Base-by-base conservation (phyloP, 1,139 yeast genomes). In the Pichiaceae sp. region DNA sequence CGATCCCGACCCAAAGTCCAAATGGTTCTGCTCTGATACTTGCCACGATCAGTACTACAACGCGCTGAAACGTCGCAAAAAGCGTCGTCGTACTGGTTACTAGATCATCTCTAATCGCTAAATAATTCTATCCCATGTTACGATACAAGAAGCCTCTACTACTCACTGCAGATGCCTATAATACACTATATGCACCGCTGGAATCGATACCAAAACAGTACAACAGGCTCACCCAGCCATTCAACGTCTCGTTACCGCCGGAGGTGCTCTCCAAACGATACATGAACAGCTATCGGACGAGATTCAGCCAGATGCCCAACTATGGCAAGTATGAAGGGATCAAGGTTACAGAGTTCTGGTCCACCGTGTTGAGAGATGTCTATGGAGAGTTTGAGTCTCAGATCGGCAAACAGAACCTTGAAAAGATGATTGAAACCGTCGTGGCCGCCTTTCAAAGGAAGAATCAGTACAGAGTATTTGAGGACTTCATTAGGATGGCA, bases 21-120 rank as follows among this genome's bases (percentile, higher is more conserved):
- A 40, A 17, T 81, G 91, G 91, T 77, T 72, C 52, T 81, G 91
- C 62, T 83, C 86, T 0, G 74, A 70, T 37, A 37, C 42, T 2
- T 54, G 59, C 37, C 44, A 46, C 26, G 37, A 34, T 1, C 35
- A 42, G 18, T 45, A 32, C 29, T 21, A 21, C 11, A 11, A 21
- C 7, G 7, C 24, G 9, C 11, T 21, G 24, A 21, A 11, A 21
- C 24, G 24, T 11, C 7, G 8, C 4, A 5, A 6, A 7, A 31
- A 12, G 7, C 25, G 17, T n/a, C 16, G 15, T 5, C 25, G 29
- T 26, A 19, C 11, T 31, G 11, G 11, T 21, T 21, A 21, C n/a
- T 21, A 21, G 9, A 21, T 21, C 24, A 21, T 21, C 24, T 7
- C 7, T 7, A 21, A 21, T 11, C 11, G 24, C 11, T 21, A 7